Evolutionary conservation across 495 filamentous ascomycete genomes (phyloP).

Genomic region (Neurospora africana): DNA sequence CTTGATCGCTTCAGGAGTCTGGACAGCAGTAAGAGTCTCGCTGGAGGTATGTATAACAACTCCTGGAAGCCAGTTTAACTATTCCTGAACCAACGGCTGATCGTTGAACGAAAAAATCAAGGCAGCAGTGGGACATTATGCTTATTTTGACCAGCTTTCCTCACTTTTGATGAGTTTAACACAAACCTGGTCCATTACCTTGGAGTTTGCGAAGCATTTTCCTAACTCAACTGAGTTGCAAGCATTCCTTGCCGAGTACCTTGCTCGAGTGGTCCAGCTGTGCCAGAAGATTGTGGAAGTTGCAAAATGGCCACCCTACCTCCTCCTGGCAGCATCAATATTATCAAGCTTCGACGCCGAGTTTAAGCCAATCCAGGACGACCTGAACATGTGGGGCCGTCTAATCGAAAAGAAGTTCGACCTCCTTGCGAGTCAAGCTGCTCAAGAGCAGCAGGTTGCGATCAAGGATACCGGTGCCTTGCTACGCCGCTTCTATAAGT

Average conservation of each 20-base stretch:
- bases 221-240: background rate
- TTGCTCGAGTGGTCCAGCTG: background rate
- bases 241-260: background rate
- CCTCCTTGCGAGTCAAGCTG: too few species aligned
- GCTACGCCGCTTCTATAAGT: background rate
- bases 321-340: background rate
- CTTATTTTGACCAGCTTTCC: background rate
- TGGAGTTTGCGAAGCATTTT: constrained; percentile 1
- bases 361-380: background rate
- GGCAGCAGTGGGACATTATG: background rate
- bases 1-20: background rate
- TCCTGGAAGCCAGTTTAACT: background rate
- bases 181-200: background rate
- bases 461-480: too few species aligned
- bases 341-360: background rate
- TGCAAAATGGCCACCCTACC: background rate
- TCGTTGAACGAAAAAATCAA: background rate
- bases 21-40: background rate
- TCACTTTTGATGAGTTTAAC: background rate
- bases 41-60: background rate
- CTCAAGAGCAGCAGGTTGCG: too few species aligned
- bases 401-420: background rate
- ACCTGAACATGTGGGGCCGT: background rate
- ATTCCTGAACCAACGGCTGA: background rate
- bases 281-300: background rate